Evolutionary conservation across 2,329 filamentous ascomycete genomes (phyloP), one percentile per base, ranked within the genome.

Genomic region (Aureobasidium musti): DNA sequence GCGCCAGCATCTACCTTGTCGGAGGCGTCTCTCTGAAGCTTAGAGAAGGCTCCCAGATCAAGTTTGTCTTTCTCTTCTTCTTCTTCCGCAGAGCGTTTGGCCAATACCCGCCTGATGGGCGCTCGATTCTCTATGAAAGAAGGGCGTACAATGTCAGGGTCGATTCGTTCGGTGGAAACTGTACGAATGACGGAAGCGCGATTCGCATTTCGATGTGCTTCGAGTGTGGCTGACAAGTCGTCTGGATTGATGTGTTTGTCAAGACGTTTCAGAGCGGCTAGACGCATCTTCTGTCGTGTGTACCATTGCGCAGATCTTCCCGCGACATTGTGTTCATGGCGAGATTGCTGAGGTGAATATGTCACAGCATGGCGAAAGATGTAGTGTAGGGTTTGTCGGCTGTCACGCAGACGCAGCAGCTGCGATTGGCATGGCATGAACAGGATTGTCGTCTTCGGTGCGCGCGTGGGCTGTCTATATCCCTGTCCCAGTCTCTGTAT

Each of bases 171-270:
- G 14, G n/a, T 52, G 6, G 7, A 2, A 0, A 64, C 13, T 26
- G 8, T 39, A 6, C 41, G 59, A 26, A 67, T 59, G 6, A 67
- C 10, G 13, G 59, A 57, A 14, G 50, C 52, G 37, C 59, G 47
- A n/a, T 67, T 67, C 17, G 59, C 45, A 3, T 64, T 43, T 33
- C 66, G 43, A 26, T 67, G 66, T 19, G 59, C 59, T 49, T 67
- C 66, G 37, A 67, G 66, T 11, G 66, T 67, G 37, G 66, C 66
- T 7, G 57, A 49, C 17, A 67, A 52, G 60, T 67, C 66, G 26
- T 64, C 23, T 13, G 57, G 43, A 2, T 39, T 35, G 43, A 67
- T 63, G 19, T 53, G 23, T 37, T 63, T 21, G 28, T 63, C 37
- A 4, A 67, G 65, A 6, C 56, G 65, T 13, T 13, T 28, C 33